Percentiles rank a stretch among this genome's conserved stretches.
Conservation (phyloP, 2,329 filamentous ascomycete genomes). For the Fonsecaea nubica region DNA sequence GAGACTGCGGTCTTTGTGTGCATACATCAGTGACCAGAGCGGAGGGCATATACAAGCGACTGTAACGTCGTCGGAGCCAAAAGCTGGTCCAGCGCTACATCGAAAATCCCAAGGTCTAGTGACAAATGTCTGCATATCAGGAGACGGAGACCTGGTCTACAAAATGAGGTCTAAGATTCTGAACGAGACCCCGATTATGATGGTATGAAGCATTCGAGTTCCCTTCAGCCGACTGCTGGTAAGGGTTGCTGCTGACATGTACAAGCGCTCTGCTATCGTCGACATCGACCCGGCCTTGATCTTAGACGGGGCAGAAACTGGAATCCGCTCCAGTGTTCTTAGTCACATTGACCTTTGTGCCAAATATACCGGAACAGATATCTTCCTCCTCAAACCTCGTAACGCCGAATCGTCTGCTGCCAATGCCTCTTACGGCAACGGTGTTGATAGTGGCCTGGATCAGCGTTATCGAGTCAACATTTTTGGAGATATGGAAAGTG, state of each 20-base stretch:
- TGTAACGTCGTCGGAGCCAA: slow-evolving; percentile 82
- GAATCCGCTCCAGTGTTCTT: slow-evolving; percentile 76
- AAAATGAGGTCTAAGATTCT: slow-evolving; percentile 88
- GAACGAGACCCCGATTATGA: slow-evolving; percentile 87
- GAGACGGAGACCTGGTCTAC: slow-evolving; percentile 83
- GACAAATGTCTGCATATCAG: slow-evolving; percentile 90
- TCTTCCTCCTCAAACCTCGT: slow-evolving; percentile 93
- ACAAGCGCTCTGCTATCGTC: slow-evolving; percentile 85
- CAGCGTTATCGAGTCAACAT: slow-evolving; percentile 91
- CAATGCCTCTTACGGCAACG: slow-evolving; percentile 68
- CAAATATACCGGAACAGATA: slow-evolving; percentile 88
- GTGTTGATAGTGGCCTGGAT: slow-evolving; percentile 80
- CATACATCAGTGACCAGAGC: slow-evolving; percentile 74
- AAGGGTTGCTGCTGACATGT: slow-evolving; percentile 31
- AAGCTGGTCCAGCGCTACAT: slow-evolving; percentile 61
- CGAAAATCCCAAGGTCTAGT: slow-evolving; percentile 64
- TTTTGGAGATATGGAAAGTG: slow-evolving; percentile 92
- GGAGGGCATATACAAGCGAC: slow-evolving; percentile 79
- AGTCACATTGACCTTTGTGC: slow-evolving; percentile 87
- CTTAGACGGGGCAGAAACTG: slow-evolving; percentile 72
- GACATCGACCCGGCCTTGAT: slow-evolving; percentile 92
- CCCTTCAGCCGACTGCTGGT: background rate
- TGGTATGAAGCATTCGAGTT: slow-evolving; percentile 67
- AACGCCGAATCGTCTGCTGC: slow-evolving; percentile 78
- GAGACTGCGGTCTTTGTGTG: slow-evolving; percentile 78